phyloP scores from a whole-genome alignment of 192 early-diverging fungal genomes.

The Entomortierella chlamydospora region DNA sequence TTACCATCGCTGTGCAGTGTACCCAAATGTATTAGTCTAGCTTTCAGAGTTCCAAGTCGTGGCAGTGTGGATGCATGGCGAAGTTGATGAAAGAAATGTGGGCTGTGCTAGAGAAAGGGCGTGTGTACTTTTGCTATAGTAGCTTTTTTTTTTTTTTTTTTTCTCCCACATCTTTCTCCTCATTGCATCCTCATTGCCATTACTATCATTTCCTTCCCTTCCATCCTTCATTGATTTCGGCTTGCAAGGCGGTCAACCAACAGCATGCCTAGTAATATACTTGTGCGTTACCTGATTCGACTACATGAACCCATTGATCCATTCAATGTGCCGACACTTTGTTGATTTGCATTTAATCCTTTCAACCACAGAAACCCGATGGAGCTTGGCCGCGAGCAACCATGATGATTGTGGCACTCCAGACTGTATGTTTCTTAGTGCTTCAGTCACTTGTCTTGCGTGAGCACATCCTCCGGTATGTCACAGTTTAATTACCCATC shows the following conservation, averaged over 20 bases:
- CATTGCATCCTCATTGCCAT: no score
- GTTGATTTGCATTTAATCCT: neutral
- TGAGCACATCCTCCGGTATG: constrained; percentile 29
- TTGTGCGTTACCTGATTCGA: neutral
- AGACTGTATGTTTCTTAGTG: constrained; percentile 10
- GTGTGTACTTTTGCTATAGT: no score
- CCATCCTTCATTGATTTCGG: no score
- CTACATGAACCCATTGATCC: neutral
- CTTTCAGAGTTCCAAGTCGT: no score
- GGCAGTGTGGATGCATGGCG: no score
- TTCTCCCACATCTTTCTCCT: no score
- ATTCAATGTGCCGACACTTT: neutral
- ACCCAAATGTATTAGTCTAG: no score
- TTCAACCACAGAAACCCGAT: constrained; percentile 7
- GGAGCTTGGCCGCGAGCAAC: constrained; percentile 46
- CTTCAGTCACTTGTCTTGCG: constrained; percentile 34
- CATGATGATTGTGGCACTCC: constrained; percentile 19
- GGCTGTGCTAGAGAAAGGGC: no score
- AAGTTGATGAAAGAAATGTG: no score
- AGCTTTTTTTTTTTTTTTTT: no score
- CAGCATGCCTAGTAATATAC: neutral
- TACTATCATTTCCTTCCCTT: no score
- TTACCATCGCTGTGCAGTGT: no score
- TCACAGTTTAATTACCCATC: neutral
- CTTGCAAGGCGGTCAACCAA: neutral